Evolutionary conservation across 768 basidiomycete genomes (phyloP).

Genomic region (Psilocybe subaeruginosa): DNA sequence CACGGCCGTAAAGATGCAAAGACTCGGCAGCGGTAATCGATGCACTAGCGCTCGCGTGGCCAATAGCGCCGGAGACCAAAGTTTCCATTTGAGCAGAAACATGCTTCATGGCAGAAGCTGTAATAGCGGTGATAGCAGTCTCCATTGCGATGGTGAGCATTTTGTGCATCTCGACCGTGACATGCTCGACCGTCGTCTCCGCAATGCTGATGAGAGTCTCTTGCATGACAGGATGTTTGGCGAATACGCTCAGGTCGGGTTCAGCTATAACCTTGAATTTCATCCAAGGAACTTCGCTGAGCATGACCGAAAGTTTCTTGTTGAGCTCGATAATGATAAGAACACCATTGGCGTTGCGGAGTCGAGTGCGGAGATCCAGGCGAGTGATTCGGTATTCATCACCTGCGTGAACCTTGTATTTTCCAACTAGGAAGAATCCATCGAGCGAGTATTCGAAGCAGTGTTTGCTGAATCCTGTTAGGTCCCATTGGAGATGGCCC

Average conservation of each 20-base stretch:
- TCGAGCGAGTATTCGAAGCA: constrained; percentile 19
- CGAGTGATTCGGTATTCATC: constrained; percentile 16
- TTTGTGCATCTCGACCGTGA: constrained; percentile 20
- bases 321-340: constrained; percentile 22
- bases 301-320: constrained; percentile 24
- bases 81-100: constrained; percentile 17
- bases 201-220: constrained; percentile 23
- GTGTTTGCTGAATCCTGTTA: constrained; percentile 16
- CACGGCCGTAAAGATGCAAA: constrained; percentile 13
- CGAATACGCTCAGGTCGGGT: constrained; percentile 25
- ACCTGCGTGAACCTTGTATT: constrained; percentile 13
- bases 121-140: constrained; percentile 19
- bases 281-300: constrained; percentile 31
- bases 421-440: constrained; percentile 16
- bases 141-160: constrained; percentile 23
- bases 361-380: constrained; percentile 20
- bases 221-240: constrained; percentile 22
- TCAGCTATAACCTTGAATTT: constrained; percentile 30
- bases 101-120: constrained; percentile 23
- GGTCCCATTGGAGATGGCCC: constrained; percentile 20
- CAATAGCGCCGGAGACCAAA: constrained; percentile 15
- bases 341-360: constrained; percentile 17
- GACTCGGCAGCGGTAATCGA: constrained; percentile 20
- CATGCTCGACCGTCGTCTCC: constrained; percentile 24
- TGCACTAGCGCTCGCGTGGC: constrained; percentile 17